Evolutionary conservation across 2,329 filamentous ascomycete genomes (phyloP).

Genomic region (Whalleya microplaca): DNA sequence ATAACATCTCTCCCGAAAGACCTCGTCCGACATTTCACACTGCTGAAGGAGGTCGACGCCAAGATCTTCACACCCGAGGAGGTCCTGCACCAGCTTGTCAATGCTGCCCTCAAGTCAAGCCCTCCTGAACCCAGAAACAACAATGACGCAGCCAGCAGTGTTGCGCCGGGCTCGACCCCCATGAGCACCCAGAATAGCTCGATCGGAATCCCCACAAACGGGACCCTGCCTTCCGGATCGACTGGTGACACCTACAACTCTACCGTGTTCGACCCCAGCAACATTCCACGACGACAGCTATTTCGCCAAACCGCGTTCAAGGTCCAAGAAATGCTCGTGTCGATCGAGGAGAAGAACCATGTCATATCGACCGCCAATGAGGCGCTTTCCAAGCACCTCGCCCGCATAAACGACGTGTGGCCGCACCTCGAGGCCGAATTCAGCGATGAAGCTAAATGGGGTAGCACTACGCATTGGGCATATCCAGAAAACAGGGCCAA

Average conservation of each 20-base stretch:
- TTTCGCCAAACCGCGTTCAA: slow-evolving; percentile 79
- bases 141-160: slow-evolving; percentile 49
- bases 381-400: slow-evolving; percentile 81
- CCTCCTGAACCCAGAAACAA: slow-evolving; percentile 49
- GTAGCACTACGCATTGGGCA: slow-evolving; percentile 92
- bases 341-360: slow-evolving; percentile 96
- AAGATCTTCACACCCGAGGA: slow-evolving; percentile 92
- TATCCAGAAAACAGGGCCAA: slow-evolving; percentile 81
- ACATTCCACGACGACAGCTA: slow-evolving; percentile 70
- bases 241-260: slow-evolving; percentile 48
- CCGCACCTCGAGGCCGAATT: slow-evolving; percentile 86
- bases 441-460: slow-evolving; percentile 91
- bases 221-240: slow-evolving; percentile 43
- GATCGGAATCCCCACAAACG: slow-evolving; percentile 43
- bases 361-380: slow-evolving; percentile 93
- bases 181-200: slow-evolving; percentile 56
- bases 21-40: slow-evolving; percentile 91
- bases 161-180: slow-evolving; percentile 48
- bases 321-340: slow-evolving; percentile 83
- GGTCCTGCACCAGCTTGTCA: slow-evolving; percentile 75
- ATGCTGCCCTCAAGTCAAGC: slow-evolving; percentile 60
- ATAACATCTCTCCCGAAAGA: slow-evolving; percentile 93
- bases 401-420: slow-evolving; percentile 84
- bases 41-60: slow-evolving; percentile 96
- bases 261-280: slow-evolving; percentile 57